Conservation (phyloP, 495 filamentous ascomycete genomes). For the Margaritispora aquatica region DNA sequence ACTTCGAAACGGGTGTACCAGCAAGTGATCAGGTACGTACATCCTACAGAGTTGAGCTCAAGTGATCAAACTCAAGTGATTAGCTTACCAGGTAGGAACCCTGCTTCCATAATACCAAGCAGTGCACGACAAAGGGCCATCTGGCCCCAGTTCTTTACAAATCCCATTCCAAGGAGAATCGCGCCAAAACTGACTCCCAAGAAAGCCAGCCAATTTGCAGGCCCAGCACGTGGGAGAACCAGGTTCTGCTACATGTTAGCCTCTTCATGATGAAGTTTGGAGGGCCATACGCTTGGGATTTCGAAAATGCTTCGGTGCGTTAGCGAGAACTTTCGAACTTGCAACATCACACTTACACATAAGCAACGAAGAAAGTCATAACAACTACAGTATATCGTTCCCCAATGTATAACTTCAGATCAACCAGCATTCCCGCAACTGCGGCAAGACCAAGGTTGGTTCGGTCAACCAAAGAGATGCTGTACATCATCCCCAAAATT, state of each 20-base stretch:
- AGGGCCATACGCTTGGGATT: slow-evolving; percentile 48
- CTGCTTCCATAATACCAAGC: slow-evolving; percentile 59
- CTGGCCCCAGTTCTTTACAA: background rate
- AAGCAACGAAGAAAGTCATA: slow-evolving; percentile 61
- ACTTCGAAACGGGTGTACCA: slow-evolving; percentile 63
- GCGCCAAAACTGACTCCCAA: background rate
- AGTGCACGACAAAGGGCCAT: slow-evolving; percentile 29
- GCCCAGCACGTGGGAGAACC: background rate
- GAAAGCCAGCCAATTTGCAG: background rate
- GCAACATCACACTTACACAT: slow-evolving; percentile 29
- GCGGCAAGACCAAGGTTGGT: slow-evolving; percentile 59
- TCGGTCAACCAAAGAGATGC: slow-evolving; percentile 60
- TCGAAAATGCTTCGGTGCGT: slow-evolving; percentile 40
- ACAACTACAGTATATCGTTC: slow-evolving; percentile 10
- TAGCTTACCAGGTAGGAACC: slow-evolving; percentile 49
- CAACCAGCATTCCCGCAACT: slow-evolving; percentile 55
- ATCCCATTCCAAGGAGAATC: background rate
- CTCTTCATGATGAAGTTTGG: slow-evolving; percentile 50
- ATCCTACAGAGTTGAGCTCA: slow-evolving; percentile 17
- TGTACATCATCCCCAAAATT: slow-evolving; percentile 60
- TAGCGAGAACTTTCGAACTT: background rate
- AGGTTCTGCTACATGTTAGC: slow-evolving; percentile 48
- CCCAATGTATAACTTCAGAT: slow-evolving; percentile 39
- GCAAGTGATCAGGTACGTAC: slow-evolving; percentile 55
- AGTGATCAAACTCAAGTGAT: background rate